Conservation (phyloP, 2,329 filamentous ascomycete genomes). For the Alternaria gaisen region DNA sequence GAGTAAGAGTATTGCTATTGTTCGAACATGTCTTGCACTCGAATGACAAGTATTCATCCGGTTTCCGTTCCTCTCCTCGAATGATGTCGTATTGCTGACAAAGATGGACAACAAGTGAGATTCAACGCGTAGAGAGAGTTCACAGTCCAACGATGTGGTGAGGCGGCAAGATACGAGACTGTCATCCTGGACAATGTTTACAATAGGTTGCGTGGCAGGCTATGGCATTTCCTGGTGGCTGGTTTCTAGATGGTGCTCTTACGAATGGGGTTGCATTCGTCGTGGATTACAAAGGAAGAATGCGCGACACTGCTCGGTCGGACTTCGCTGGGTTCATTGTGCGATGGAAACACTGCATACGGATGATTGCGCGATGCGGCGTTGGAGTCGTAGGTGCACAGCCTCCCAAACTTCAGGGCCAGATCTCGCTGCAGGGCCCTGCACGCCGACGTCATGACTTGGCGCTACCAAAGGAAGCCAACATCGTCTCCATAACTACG, state of each 20-base stretch:
- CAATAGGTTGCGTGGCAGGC: background rate
- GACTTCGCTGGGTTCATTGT: background rate
- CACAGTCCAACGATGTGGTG: background rate
- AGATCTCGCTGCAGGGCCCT: background rate
- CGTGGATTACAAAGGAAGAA: background rate
- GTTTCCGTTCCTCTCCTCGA: background rate
- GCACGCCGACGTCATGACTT: slow-evolving; percentile 20
- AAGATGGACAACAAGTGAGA: background rate
- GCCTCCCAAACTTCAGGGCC: slow-evolving; percentile 3
- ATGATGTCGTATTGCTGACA: background rate
- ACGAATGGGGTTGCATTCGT: background rate
- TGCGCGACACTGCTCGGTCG: background rate
- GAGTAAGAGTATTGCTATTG: background rate
- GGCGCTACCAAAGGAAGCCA: slow-evolving; percentile 1
- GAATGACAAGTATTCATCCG: background rate
- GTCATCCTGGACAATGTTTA: background rate
- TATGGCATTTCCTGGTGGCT: background rate
- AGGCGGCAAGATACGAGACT: background rate
- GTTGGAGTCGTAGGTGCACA: slow-evolving; percentile 7
- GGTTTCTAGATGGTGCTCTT: background rate
- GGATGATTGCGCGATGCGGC: slow-evolving; percentile 5
- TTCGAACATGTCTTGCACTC: background rate
- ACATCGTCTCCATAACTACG: slow-evolving; percentile 8
- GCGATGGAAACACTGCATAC: slow-evolving; percentile 2
- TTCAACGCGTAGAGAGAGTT: background rate